phyloP scores from a whole-genome alignment of 345 rosid species.

The Arabidopsis thaliana region TAIR10.1 NC_003070.9:19802001-19802500 shows the following conservation, averaged over 20 bases:
- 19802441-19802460: conserved; percentile 35
- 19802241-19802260: conserved; percentile 60
- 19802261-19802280: conserved; percentile 77
- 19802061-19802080: conserved; percentile 84
- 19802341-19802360: conserved; percentile 70
- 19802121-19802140: conserved; percentile 86
- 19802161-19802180: conserved; percentile 86
- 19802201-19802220: background rate
- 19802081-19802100: conserved; percentile 88
- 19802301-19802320: conserved; percentile 93
- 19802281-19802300: conserved; percentile 85
- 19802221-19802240: background rate
- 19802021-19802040: conserved; percentile 66
- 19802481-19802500: conserved; percentile 17
- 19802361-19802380: conserved; percentile 82
- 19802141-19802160: conserved; percentile 91
- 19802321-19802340: conserved; percentile 93
- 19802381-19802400: conserved; percentile 82
- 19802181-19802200: background rate
- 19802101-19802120: conserved; percentile 92
- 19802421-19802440: conserved; percentile 73
- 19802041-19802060: conserved; percentile 62
- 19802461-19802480: conserved; percentile 38
- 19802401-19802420: conserved; percentile 90
- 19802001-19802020: conserved; percentile 63